Evolutionary conservation across 2,329 filamentous ascomycete species (phyloP).

Genomic region (Neonectria ditissima): DNA sequence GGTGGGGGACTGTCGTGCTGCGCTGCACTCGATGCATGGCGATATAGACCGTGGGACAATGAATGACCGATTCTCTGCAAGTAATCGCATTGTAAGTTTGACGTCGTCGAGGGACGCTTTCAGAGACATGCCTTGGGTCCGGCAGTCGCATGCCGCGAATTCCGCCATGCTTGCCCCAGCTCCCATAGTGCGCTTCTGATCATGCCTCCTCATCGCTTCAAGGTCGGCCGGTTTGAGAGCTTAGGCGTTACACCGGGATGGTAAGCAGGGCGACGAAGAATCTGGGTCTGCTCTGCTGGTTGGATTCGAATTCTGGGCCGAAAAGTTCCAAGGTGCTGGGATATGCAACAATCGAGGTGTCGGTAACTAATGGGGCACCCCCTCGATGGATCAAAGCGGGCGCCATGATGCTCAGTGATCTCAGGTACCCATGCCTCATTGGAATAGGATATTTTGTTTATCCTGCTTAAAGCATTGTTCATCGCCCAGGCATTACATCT

Average conservation of each 20-base stretch:
- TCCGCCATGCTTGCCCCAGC: slow-evolving; percentile 47
- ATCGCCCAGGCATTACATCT: neutral
- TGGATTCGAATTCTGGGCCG: neutral
- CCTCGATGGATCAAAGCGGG: neutral
- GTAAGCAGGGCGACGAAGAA: slow-evolving; percentile 1
- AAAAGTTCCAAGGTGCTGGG: slow-evolving; percentile 14
- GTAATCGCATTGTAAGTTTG: slow-evolving; percentile 28
- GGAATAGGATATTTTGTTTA: neutral
- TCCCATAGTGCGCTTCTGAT: slow-evolving; percentile 50
- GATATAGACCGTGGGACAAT: neutral
- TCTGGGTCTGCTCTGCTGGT: slow-evolving; percentile 5
- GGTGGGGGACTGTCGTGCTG: neutral
- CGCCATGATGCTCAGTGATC: neutral
- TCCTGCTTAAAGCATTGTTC: neutral
- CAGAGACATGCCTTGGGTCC: slow-evolving; percentile 39
- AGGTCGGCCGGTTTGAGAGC: slow-evolving; percentile 19
- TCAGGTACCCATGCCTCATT: neutral
- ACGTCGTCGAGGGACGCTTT: neutral
- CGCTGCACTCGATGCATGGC: neutral
- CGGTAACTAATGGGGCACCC: slow-evolving; percentile 14
- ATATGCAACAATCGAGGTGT: slow-evolving; percentile 26
- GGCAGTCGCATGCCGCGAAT: slow-evolving; percentile 38
- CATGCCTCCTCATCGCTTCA: slow-evolving; percentile 53
- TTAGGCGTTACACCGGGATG: neutral
- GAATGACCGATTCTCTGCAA: slow-evolving; percentile 25